Evolutionary conservation across 352 stramenopile species (phyloP).

Genomic region (Pythium chondricola): DNA sequence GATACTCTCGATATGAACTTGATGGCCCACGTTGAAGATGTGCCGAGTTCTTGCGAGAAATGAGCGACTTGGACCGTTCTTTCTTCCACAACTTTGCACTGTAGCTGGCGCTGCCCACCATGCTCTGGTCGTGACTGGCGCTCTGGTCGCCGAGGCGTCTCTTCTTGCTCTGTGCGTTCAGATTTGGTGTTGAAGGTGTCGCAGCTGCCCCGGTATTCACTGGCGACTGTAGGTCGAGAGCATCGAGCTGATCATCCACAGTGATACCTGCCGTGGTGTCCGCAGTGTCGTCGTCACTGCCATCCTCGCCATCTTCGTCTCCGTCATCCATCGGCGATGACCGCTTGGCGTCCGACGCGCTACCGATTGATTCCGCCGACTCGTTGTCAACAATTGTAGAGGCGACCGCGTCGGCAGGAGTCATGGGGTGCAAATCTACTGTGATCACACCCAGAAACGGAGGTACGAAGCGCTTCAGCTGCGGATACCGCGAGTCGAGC

Average conservation of each 20-base stretch:
- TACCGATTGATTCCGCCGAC: too few relatives aligned
- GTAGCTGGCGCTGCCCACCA: conserved; percentile 26
- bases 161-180: conserved; percentile 5
- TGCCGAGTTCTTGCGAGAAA: background rate
- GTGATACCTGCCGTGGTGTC: background rate
- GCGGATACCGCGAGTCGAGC: conserved; percentile 36
- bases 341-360: too few relatives aligned
- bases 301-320: background rate
- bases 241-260: background rate
- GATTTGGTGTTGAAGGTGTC: background rate
- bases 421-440: conserved; percentile 35
- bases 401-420: background rate
- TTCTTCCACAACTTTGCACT: conserved; percentile 60
- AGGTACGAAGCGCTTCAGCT: conserved; percentile 63
- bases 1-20: conserved; percentile 58
- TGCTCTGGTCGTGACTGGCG: background rate
- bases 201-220: too few relatives aligned
- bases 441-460: conserved; percentile 60
- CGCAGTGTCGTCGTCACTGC: background rate
- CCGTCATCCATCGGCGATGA: too few relatives aligned
- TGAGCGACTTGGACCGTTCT: conserved; percentile 24
- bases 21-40: too few relatives aligned
- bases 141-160: conserved; percentile 6
- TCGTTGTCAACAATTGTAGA: too few relatives aligned
- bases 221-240: conserved; percentile 5